Evolutionary conservation across 805 yeast genomes (phyloP), one percentile per base, ranked within the genome.

Genomic region (Lachancea nothofagi): DNA sequence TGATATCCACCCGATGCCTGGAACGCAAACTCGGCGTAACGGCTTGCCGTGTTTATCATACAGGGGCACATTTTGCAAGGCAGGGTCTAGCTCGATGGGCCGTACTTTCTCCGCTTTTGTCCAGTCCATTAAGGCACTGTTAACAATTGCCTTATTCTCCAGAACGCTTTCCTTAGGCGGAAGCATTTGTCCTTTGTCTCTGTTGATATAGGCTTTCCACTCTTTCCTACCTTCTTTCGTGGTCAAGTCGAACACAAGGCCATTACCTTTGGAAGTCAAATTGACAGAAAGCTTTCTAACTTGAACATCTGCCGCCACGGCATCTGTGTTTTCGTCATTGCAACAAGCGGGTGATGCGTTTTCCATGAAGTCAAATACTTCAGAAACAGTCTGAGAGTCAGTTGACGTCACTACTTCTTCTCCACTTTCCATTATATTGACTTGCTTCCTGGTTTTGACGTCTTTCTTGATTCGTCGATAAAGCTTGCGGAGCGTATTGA

Each of bases 1-100:
- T 7, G 72, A 54, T 1, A 70, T 57, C 80, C 80, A 75, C 0
- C 80, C 79, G 29, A 68, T 52, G 8, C 69, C 69, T 1, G 75
- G 77, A 23, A 74, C 61, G 43, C 67, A 71, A 2, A 72, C 50
- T 24, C 80, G 50, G 34, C 71, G 60, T 36, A 64, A 66, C 5
- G 63, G 66, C 30, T 62, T 65, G 0, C 74, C 75, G 30, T 63
- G 54, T 27, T 53, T 55, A 44, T 68, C 73, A 35, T 32, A 42
- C 4, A 35, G 38, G 20, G 36, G 35, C 4, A 29, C 36, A 15
- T 42, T 34, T n/a, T 33, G 32, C n/a, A 29, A 19, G 13, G 17
- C 4, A 5, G 33, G 10, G 24, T 36, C 34, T 27, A 23, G 14
- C 26, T 23, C 40, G 5, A 22, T 4, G 8, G n/a, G 18, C 18